Percentiles rank a stretch among this genome's conserved stretches.
These are phyloP conservation scores for Ophiosphaerella narmari DNA, from an alignment of 2,329 filamentous ascomycete species.

Conservation along the genomic window DNA sequence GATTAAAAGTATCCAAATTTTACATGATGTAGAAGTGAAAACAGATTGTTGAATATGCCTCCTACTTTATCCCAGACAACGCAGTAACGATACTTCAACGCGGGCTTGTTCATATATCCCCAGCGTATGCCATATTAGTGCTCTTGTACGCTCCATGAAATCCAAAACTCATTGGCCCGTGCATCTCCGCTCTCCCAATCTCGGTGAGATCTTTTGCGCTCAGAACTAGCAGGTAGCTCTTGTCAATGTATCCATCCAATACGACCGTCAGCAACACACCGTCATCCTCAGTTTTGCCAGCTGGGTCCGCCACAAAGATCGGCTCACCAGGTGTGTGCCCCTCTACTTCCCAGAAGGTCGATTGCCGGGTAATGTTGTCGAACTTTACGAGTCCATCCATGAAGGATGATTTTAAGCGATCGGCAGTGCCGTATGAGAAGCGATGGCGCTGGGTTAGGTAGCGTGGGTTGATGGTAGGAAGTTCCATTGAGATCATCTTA, in stretches of 20 bases:
- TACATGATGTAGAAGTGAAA: no score
- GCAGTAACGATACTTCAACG: not conserved
- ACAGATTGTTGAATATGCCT: not conserved
- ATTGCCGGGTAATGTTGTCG: constrained; percentile 60
- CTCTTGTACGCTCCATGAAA: constrained; percentile 65
- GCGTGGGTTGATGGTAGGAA: constrained; percentile 68
- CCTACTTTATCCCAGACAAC: not conserved
- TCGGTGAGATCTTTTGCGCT: constrained; percentile 67
- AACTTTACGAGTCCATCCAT: constrained; percentile 69
- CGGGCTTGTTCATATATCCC: constrained; percentile 12
- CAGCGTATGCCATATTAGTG: constrained; percentile 7
- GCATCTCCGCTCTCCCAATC: constrained; percentile 65
- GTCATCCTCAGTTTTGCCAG: constrained; percentile 62
- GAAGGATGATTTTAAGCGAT: constrained; percentile 63
- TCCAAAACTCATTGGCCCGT: constrained; percentile 64
- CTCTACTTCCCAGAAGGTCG: constrained; percentile 60
- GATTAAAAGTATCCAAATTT: no score
- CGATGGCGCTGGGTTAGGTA: constrained; percentile 60
- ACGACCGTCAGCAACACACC: constrained; percentile 67
- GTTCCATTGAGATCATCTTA: constrained; percentile 59
- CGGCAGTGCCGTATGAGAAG: constrained; percentile 64
- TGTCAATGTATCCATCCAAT: constrained; percentile 62
- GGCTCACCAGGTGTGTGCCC: constrained; percentile 72
- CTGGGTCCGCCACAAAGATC: constrained; percentile 65
- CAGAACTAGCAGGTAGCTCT: constrained; percentile 69